These are phyloP conservation scores for Climacium dendroides DNA, from an alignment of 225 moss, liverwort and hornwort genomes.

Conservation along the genomic window DNA sequence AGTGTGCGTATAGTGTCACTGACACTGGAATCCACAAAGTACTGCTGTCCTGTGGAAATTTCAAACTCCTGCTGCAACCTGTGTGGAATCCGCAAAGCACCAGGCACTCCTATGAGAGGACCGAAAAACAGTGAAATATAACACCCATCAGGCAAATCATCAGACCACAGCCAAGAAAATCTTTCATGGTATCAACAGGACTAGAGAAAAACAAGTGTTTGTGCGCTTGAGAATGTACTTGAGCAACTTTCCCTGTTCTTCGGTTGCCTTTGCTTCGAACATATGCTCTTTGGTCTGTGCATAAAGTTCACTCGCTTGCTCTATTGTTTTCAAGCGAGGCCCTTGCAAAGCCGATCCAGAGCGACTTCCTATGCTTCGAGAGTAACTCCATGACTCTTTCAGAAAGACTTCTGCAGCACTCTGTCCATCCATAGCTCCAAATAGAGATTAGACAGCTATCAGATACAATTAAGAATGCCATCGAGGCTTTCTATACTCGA, in stretches of 20 bases:
- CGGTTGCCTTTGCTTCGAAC: conserved; percentile 72
- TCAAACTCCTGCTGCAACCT: conserved; percentile 94
- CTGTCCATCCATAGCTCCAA: conserved; percentile 29
- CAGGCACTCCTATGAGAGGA: not conserved
- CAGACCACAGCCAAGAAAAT: not conserved
- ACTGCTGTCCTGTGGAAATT: conserved; percentile 78
- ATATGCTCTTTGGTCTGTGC: conserved; percentile 78
- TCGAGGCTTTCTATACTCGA: not conserved
- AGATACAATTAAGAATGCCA: not conserved
- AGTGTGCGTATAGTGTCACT: conserved; percentile 94
- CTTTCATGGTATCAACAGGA: not conserved
- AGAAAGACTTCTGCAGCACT: conserved; percentile 76
- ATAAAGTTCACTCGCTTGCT: conserved; percentile 81
- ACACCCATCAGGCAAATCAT: not conserved
- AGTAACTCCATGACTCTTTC: conserved; percentile 69
- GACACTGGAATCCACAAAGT: conserved; percentile 95
- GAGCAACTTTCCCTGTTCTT: conserved; percentile 83
- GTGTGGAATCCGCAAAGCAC: not conserved
- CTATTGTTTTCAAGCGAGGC: conserved; percentile 78
- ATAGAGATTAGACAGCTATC: not conserved
- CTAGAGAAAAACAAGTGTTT: not conserved
- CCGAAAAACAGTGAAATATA: not conserved
- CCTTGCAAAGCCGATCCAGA: conserved; percentile 68
- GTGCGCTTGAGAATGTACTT: conserved; percentile 28
- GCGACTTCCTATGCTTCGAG: conserved; percentile 34